Evolutionary conservation across 179 eudicot species (phyloP).

Genomic region (Spergularia azorica): DNA sequence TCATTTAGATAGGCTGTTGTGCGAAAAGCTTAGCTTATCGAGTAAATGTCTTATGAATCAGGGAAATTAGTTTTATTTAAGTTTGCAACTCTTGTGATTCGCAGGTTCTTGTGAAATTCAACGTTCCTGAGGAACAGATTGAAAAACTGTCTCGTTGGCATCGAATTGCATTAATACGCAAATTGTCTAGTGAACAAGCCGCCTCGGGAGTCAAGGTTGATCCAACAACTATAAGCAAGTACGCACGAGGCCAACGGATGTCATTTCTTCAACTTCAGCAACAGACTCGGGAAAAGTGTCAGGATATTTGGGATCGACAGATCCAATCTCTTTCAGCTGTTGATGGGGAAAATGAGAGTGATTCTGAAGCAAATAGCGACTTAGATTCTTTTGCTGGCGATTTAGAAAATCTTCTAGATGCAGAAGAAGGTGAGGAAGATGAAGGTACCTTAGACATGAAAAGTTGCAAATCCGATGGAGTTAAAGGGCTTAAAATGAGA

Average conservation of each 20-base stretch:
- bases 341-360: constrained; percentile 91
- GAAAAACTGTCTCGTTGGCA: constrained; percentile 91
- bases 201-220: constrained; percentile 84
- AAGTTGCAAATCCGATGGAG: constrained; percentile 68
- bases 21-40: neutral
- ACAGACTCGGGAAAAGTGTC: constrained; percentile 94
- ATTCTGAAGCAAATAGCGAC: constrained; percentile 91
- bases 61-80: constrained; percentile 3
- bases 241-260: constrained; percentile 98
- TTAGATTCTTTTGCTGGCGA: constrained; percentile 99
- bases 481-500: constrained; percentile 91
- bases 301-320: constrained; percentile 97
- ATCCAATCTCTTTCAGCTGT: constrained; percentile 71
- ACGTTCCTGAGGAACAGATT: constrained; percentile 84
- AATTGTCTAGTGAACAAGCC: constrained; percentile 97
- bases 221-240: constrained; percentile 86
- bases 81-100: neutral
- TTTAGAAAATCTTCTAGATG: constrained; percentile 93
- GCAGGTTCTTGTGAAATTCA: constrained; percentile 89
- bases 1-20: too few relatives aligned
- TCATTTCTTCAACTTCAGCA: constrained; percentile 98
- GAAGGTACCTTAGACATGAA: constrained; percentile 59
- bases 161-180: constrained; percentile 92
- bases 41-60: neutral
- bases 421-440: constrained; percentile 83